Evolutionary conservation across 2,329 filamentous ascomycete genomes (phyloP), one percentile per base, ranked within the genome.

Genomic region (Teratosphaeria viscida): DNA sequence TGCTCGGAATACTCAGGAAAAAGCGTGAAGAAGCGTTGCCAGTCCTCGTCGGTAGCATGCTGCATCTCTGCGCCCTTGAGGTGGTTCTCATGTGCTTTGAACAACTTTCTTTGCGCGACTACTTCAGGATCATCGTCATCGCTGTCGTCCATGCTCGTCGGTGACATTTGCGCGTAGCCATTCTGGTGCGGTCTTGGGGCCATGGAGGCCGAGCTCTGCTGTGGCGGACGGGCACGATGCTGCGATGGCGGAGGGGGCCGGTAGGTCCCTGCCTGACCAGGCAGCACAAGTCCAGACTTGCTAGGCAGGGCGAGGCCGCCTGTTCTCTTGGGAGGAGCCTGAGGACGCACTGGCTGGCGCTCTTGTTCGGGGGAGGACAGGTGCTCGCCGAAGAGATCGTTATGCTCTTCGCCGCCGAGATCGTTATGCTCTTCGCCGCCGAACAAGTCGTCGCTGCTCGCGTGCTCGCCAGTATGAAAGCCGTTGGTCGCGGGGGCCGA

Each of bases 1-100:
- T 90, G 85, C 56, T 85, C 85, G 64, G 90, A 84, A 72, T 92
- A 97, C 8, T 83, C 81, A 1, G 94, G 92, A 77, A 88, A 97
- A 26, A 89, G 81, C 47, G 89, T 86, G 66, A 88, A 86, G 57
- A 96, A 81, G 1, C 92, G 78, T 62, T 95, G 90, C 64, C 87
- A 83, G 26, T 85, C 81, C 27, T 85, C 89, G 72, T 90, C 86
- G 11, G 62, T 61, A 10, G 57, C 61, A 27, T 63, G 59, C 10
- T 63, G 62, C 2, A 67, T 65, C 29, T 65, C 63, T n/a, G 10
- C 53, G 16, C 53, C 53, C 19, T 62, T 60, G 52, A 61, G 57
- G 47, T 59, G 61, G 56, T 62, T 63, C 14, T 23, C 27, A 16
- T 68, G 64, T n/a, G 63, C 61, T n/a, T 62, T 65, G 59, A 74